These are phyloP conservation scores for Cardiospermum halicacabum DNA, from an alignment of 345 rosid genomes.

Conservation along the genomic window DNA sequence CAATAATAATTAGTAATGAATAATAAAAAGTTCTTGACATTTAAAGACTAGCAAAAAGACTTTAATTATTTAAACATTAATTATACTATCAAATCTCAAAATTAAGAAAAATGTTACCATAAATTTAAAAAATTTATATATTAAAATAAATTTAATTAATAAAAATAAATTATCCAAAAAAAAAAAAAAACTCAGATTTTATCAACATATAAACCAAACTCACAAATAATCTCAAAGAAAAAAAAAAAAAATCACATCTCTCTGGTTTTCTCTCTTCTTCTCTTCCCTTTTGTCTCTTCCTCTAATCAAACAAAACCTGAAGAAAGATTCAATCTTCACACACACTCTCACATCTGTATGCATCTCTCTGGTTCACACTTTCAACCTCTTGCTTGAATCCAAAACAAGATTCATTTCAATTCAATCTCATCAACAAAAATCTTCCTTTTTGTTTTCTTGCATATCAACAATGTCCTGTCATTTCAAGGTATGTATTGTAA, in stretches of 20 bases:
- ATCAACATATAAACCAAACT: background rate
- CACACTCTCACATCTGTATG: background rate
- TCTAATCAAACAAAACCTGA: background rate
- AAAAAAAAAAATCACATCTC: background rate
- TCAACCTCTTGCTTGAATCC: conserved; percentile 8
- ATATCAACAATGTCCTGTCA: conserved; percentile 4
- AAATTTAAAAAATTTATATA: too few species aligned
- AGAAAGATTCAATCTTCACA: conserved; percentile 11
- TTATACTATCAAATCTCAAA: background rate
- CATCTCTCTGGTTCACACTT: conserved; percentile 11
- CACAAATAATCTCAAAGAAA: background rate
- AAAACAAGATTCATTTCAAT: background rate
- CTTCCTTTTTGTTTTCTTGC: background rate
- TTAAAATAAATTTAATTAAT: too few species aligned
- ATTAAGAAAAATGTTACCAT: background rate
- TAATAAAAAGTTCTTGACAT: background rate
- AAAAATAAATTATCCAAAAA: too few species aligned
- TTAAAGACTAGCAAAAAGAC: background rate
- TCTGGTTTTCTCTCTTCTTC: background rate
- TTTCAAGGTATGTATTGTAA: conserved; percentile 1
- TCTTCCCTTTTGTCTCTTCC: background rate
- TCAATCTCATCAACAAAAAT: conserved; percentile 5
- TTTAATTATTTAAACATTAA: background rate
- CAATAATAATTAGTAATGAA: too few species aligned
- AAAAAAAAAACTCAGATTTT: too few species aligned